A percentile compares a stretch with the other conserved stretches of the same genome.
These are phyloP conservation scores for Penicillium sp. DNA, from an alignment of 2,329 filamentous ascomycete genomes.

Conservation along the genomic window DNA sequence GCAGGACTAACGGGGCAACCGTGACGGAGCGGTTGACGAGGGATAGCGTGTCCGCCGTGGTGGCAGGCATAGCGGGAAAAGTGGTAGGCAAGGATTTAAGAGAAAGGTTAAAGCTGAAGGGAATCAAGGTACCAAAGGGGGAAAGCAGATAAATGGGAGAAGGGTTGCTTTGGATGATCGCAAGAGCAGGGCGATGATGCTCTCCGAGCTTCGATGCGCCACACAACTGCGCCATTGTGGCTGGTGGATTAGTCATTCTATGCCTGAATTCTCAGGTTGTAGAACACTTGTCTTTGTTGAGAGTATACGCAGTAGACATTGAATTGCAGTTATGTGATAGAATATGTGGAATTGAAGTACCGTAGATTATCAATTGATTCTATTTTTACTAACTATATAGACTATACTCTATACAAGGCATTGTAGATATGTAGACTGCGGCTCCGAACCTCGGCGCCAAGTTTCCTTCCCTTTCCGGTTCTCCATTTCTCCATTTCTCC, in stretches of 20 bases:
- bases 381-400: neutral
- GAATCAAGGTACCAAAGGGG: neutral
- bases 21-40: slow-evolving; percentile 93
- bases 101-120: neutral
- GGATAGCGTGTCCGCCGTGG: slow-evolving; percentile 91
- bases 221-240: slow-evolving; percentile 17
- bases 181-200: slow-evolving; percentile 19
- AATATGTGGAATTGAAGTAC: neutral
- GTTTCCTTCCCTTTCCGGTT: slow-evolving; percentile 17
- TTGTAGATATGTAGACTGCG: slow-evolving; percentile 2
- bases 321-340: neutral
- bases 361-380: neutral
- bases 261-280: slow-evolving; percentile 1
- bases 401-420: neutral
- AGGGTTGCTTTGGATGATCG: slow-evolving; percentile 4
- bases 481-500: slow-evolving; percentile 20
- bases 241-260: slow-evolving; percentile 16
- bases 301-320: neutral
- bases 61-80: slow-evolving; percentile 72
- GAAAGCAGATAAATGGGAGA: slow-evolving; percentile 3
- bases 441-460: slow-evolving; percentile 32
- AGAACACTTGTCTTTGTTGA: neutral
- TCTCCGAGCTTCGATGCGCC: slow-evolving; percentile 19
- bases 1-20: slow-evolving; percentile 93
- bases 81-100: slow-evolving; percentile 2